Base-by-base conservation (phyloP, 1,284 basidiomycete species). In the Mycena sp. region DNA sequence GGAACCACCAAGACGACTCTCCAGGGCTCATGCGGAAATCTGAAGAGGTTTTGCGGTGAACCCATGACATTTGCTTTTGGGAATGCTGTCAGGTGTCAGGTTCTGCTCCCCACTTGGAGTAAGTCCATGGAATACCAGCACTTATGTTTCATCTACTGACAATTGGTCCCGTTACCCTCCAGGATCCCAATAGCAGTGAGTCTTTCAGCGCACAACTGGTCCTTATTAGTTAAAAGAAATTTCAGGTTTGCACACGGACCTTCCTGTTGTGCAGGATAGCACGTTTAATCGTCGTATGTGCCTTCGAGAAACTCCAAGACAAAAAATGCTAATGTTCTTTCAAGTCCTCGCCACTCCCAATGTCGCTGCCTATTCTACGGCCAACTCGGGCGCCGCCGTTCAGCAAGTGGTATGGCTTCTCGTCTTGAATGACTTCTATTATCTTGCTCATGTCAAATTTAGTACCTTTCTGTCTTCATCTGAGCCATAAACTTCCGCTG, bases 391-490 rank as follows among this genome's bases (percentile, higher is more conserved):
- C 23, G 32, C 29, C 19, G 21, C 44, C 30, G 54, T 56, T 30
- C 26, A 23, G 32, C 54, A 56, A 38, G 6, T 56, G 54, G 44
- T 56, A 56, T 56, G 54, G 30, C 26, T 16, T 43, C 21, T 56
- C n/a, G n/a, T n/a, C n/a, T n/a, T n/a, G n/a, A n/a, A 43, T 46
- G 38, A 38, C 54, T 26, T 43, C 25, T 46, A 19, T 21, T 30
- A 45, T 46, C 54, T 30, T 14, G 21, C 54, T 46, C 32, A 56
- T 56, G n/a, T 38, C 16, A 38, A 56, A 56, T 56, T 21, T 28
- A 56, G 46, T 56, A 45, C 30, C 35, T 56, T 43, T 46, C 54
- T 23, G 37, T 56, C 54, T 56, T 56, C 43, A 56, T 56, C 44
- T 56, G 43, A 46, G n/a, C n/a, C n/a, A n/a, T n/a, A n/a, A n/a